phyloP scores from a whole-genome alignment of 2,329 filamentous ascomycete species.

The Eutypa lata region DNA sequence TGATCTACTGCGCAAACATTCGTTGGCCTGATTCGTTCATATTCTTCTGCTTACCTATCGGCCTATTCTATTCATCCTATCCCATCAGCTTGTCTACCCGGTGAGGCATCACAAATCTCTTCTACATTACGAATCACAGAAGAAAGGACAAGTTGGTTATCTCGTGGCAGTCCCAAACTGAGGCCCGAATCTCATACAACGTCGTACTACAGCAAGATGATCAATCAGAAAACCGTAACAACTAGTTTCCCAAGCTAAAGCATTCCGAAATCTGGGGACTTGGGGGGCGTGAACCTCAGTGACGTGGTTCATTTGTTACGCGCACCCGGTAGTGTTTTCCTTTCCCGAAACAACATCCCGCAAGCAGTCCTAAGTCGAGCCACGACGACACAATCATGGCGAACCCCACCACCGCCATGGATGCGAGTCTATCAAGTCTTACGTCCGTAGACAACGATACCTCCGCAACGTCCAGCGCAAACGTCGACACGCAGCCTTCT shows the following conservation, averaged over 20 bases:
- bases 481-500: conserved; percentile 28
- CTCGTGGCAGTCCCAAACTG: not conserved
- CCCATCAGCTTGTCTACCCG: not conserved
- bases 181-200: conserved; percentile 10
- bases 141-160: not conserved
- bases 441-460: conserved; percentile 30
- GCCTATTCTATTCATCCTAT: not conserved
- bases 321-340: conserved; percentile 10
- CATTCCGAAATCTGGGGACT: conserved; percentile 12
- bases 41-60: not conserved
- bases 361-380: conserved; percentile 1
- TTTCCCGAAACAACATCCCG: conserved; percentile 10
- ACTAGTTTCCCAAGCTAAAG: conserved; percentile 24
- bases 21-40: not conserved
- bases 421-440: conserved; percentile 29
- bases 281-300: conserved; percentile 21
- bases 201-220: conserved; percentile 10
- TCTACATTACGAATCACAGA: not conserved
- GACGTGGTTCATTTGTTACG: conserved; percentile 25
- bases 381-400: conserved; percentile 20
- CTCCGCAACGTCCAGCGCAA: conserved; percentile 28
- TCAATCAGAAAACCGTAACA: conserved; percentile 14
- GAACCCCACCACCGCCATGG: conserved; percentile 22
- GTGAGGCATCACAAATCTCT: not conserved
- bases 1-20: not conserved